Base-by-base conservation (phyloP, 371 early-diverging fungal genomes). In the Nematocida sp. region DNA sequence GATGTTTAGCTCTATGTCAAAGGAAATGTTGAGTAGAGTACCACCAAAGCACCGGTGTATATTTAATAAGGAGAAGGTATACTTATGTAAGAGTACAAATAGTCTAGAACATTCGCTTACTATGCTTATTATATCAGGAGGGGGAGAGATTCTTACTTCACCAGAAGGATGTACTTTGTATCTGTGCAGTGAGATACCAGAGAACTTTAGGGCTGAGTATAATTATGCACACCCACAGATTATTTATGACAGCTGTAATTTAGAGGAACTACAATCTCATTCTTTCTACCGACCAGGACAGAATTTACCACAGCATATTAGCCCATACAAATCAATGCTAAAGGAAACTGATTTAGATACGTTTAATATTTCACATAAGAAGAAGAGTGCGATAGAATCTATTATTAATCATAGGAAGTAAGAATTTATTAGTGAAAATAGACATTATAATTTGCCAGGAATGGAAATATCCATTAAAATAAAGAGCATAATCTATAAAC, bases 231-330 rank as follows among this genome's bases (percentile, higher is more conserved):
- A 67, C 11, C 80, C 66, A 9, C 80, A 78, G 54, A 54, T 78
- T 11, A 46, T 78, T 6, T 78, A 78, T 39, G 80, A 78, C 72
- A 78, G 80, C 64, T 60, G 42, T 33, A 78, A 78, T 44, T 15
- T n/a, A n/a, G 20, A 56, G 7, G 39, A 5, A 5, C 71, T 71
- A 33, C 80, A 78, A 54, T 52, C 50, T 2, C 15, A 18, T 27
- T 25, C 70, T 4, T 7, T 50, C 5, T 78, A 78, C 60, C 40
- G 80, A 25, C 80, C 80, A 71, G 80, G 80, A 25, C 42, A 69
- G 55, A 47, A n/a, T 13, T 18, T 78, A 13, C 71, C 71, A 18
- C 71, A 23, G 60, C 80, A 78, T 66, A 25, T 42, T 13, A 72
- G 61, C 3, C 80, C 80, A n/a, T 78, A 67, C 60, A 58, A 66